Evolutionary conservation across 2,329 filamentous ascomycete species (phyloP).

Genomic region (Penicillium expansum): DNA sequence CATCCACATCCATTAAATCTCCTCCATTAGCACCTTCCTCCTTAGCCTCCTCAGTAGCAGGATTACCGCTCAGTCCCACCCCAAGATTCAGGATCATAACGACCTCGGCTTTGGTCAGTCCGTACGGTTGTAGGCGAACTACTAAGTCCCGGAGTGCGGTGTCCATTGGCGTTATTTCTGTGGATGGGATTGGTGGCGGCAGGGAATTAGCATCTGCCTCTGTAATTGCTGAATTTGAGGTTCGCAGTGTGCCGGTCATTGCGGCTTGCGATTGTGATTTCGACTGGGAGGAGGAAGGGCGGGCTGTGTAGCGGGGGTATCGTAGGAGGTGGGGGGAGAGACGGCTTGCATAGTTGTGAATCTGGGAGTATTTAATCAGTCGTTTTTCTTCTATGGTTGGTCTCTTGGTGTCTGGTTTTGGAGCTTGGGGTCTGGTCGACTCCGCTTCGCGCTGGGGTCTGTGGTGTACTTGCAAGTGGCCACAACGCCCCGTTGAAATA

Average conservation of each 20-base stretch:
- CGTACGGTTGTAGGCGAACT: slow-evolving; percentile 37
- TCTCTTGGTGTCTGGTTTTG: background rate
- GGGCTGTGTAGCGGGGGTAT: slow-evolving; percentile 36
- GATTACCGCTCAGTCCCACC: slow-evolving; percentile 31
- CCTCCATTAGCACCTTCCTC: slow-evolving; percentile 17
- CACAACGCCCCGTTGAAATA: too few relatives aligned
- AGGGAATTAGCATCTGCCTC: slow-evolving; percentile 6
- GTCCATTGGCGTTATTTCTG: slow-evolving; percentile 36
- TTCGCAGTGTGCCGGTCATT: slow-evolving; percentile 22
- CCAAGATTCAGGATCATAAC: slow-evolving; percentile 48
- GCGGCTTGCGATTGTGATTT: slow-evolving; percentile 21
- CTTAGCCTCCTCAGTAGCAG: background rate
- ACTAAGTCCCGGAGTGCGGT: slow-evolving; percentile 39
- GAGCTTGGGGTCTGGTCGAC: background rate
- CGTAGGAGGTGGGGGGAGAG: slow-evolving; percentile 41
- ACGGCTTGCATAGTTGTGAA: slow-evolving; percentile 43
- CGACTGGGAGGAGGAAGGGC: slow-evolving; percentile 20
- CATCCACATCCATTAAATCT: slow-evolving; percentile 24
- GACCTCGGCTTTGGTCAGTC: slow-evolving; percentile 48
- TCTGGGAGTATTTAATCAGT: slow-evolving; percentile 23
- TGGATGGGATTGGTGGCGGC: slow-evolving; percentile 11
- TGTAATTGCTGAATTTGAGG: slow-evolving; percentile 7
- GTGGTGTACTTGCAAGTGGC: too few relatives aligned
- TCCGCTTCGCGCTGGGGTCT: background rate
- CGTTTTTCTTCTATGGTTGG: background rate